These are phyloP conservation scores for Acer yangbiense DNA, from an alignment of 345 rosid genomes.

Conservation along the genomic window DNA sequence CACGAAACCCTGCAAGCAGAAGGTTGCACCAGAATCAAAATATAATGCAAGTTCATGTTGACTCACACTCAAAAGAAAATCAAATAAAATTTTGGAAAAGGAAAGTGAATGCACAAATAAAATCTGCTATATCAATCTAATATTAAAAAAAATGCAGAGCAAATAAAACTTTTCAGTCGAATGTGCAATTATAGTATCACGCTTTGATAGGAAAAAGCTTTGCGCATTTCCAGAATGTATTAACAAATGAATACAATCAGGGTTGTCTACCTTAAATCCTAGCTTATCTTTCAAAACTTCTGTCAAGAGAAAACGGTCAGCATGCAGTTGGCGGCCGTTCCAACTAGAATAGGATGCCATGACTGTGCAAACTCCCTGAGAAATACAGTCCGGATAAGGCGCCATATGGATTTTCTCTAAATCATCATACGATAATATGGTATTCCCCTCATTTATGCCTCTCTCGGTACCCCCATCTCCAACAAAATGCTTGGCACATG, in stretches of 20 bases:
- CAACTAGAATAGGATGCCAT: conserved; percentile 93
- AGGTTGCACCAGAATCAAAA: conserved; percentile 10
- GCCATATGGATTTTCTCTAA: conserved; percentile 75
- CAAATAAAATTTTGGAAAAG: not conserved
- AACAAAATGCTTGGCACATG: conserved; percentile 94
- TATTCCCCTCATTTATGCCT: conserved; percentile 81
- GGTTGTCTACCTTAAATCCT: conserved; percentile 66
- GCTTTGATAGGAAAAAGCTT: conserved; percentile 6
- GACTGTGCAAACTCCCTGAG: conserved; percentile 76
- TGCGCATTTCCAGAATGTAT: not conserved
- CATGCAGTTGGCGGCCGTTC: conserved; percentile 73
- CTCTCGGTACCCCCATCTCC: conserved; percentile 89
- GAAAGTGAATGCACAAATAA: not conserved
- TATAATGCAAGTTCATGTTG: not conserved
- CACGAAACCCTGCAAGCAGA: conserved; percentile 65
- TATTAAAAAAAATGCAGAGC: not conserved
- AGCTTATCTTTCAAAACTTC: conserved; percentile 73
- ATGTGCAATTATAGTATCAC: not conserved
- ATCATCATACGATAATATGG: conserved; percentile 54
- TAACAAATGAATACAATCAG: conserved; percentile 3
- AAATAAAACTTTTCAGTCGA: not conserved
- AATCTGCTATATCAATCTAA: no score
- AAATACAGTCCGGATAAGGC: conserved; percentile 70
- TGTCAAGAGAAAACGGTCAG: conserved; percentile 67
- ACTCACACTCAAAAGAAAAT: not conserved